Evolutionary conservation across 2,329 filamentous ascomycete genomes (phyloP).

Genomic region (Diaporthe sp.): DNA sequence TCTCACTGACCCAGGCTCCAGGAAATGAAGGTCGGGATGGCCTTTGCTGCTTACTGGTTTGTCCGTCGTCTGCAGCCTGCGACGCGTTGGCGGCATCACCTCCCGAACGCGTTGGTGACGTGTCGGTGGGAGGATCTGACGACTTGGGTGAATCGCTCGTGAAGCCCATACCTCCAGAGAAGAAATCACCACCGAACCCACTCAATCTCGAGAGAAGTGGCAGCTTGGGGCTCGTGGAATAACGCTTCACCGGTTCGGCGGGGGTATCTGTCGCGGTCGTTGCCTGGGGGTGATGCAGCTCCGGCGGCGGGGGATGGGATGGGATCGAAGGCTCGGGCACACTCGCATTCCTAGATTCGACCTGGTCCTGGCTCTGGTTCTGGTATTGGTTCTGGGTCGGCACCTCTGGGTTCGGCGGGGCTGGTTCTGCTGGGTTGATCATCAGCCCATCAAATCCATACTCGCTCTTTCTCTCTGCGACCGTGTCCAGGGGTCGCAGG

Average conservation of each 20-base stretch:
- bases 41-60: conserved; percentile 8
- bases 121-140: not conserved
- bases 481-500: conserved; percentile 61
- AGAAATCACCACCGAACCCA: conserved; percentile 70
- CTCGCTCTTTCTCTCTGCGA: conserved; percentile 70
- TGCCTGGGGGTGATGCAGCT: conserved; percentile 30
- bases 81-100: not conserved
- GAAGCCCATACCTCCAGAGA: conserved; percentile 52
- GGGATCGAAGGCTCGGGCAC: conserved; percentile 7
- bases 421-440: conserved; percentile 37
- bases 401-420: conserved; percentile 36
- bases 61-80: not conserved
- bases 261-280: conserved; percentile 34
- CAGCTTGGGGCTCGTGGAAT: conserved; percentile 68
- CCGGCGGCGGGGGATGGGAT: conserved; percentile 19
- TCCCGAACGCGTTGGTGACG: conserved; percentile 6
- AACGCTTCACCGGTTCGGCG: conserved; percentile 45
- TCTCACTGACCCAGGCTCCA: conserved; percentile 50
- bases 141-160: conserved; percentile 43
- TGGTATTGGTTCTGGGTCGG: no score
- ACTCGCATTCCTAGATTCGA: not conserved
- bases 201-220: conserved; percentile 71
- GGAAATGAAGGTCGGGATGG: conserved; percentile 46
- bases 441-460: conserved; percentile 64
- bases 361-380: conserved; percentile 23